Conservation (phyloP, 495 filamentous ascomycete genomes). For the Podospora conica region DNA sequence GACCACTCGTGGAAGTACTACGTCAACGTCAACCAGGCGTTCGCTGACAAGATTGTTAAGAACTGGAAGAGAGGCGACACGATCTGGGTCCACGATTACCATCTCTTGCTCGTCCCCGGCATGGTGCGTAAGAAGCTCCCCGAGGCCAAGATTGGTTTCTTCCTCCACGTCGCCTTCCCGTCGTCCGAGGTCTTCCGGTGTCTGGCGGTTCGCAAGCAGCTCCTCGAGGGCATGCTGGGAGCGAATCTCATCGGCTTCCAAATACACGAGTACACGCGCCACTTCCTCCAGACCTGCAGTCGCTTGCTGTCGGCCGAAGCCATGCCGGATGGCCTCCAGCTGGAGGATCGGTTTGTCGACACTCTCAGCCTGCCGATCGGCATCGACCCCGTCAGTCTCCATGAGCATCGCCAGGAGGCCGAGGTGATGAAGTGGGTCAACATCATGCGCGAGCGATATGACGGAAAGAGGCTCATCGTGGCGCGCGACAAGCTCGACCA, state of each 20-base stretch:
- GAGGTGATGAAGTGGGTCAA: slow-evolving; percentile 73
- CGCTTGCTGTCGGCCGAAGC: slow-evolving; percentile 80
- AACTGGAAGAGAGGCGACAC: slow-evolving; percentile 87
- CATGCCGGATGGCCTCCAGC: slow-evolving; percentile 75
- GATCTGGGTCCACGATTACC: slow-evolving; percentile 94
- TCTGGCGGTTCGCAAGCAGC: slow-evolving; percentile 71
- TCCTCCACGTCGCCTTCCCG: slow-evolving; percentile 89
- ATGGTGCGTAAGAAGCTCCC: slow-evolving; percentile 85
- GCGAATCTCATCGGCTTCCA: slow-evolving; percentile 90
- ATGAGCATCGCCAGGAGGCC: slow-evolving; percentile 60
- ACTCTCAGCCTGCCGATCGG: slow-evolving; percentile 71
- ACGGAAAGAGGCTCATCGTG: slow-evolving; percentile 81
- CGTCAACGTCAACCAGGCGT: slow-evolving; percentile 80
- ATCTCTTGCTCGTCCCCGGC: slow-evolving; percentile 80
- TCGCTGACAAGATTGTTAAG: slow-evolving; percentile 80
- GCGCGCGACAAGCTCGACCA: slow-evolving; percentile 89
- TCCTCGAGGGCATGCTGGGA: slow-evolving; percentile 85
- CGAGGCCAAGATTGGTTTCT: slow-evolving; percentile 90
- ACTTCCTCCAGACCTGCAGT: slow-evolving; percentile 92
- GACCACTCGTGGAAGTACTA: slow-evolving; percentile 96
- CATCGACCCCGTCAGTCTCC: slow-evolving; percentile 73
- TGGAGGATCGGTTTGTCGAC: slow-evolving; percentile 90
- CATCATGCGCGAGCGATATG: slow-evolving; percentile 70
- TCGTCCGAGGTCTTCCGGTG: slow-evolving; percentile 94
- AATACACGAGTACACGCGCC: slow-evolving; percentile 82